Evolutionary conservation across 352 stramenopile genomes (phyloP).

Genomic region (Phytophthora niederhauseri): DNA sequence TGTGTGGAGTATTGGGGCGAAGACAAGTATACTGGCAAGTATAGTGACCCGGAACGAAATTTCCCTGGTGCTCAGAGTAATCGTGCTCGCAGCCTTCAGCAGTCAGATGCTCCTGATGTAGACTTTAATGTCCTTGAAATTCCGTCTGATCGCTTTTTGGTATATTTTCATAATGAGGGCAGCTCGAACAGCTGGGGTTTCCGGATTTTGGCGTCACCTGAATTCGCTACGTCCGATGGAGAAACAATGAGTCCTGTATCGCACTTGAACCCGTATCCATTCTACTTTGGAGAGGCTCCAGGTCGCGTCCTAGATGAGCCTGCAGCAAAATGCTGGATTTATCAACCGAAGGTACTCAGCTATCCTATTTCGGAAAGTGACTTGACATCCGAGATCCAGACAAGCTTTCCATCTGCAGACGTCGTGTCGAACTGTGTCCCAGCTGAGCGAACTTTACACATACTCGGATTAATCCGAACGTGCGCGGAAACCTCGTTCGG

Average conservation of each 20-base stretch:
- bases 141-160: constrained; percentile 65
- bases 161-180: constrained; percentile 74
- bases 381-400: constrained; percentile 57
- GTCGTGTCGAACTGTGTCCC: constrained; percentile 32
- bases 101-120: constrained; percentile 19
- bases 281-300: constrained; percentile 75
- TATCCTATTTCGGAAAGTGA: constrained; percentile 57
- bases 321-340: constrained; percentile 68
- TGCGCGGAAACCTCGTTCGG: constrained; percentile 64
- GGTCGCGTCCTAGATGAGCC: constrained; percentile 50
- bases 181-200: constrained; percentile 71
- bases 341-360: constrained; percentile 55
- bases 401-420: constrained; percentile 42
- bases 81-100: constrained; percentile 38
- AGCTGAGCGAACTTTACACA: constrained; percentile 66
- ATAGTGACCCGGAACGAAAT: constrained; percentile 74
- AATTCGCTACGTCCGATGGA: constrained; percentile 35
- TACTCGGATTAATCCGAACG: constrained; percentile 65
- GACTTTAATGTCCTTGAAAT: constrained; percentile 57
- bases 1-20: constrained; percentile 79
- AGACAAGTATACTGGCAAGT: constrained; percentile 72
- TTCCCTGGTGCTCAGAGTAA: constrained; percentile 76
- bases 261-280: constrained; percentile 63
- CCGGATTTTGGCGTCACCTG: constrained; percentile 56
- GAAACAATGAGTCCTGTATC: constrained; percentile 16